Base-by-base conservation (phyloP, 805 yeast genomes). In the Starmerella gropengiesseri region DNA sequence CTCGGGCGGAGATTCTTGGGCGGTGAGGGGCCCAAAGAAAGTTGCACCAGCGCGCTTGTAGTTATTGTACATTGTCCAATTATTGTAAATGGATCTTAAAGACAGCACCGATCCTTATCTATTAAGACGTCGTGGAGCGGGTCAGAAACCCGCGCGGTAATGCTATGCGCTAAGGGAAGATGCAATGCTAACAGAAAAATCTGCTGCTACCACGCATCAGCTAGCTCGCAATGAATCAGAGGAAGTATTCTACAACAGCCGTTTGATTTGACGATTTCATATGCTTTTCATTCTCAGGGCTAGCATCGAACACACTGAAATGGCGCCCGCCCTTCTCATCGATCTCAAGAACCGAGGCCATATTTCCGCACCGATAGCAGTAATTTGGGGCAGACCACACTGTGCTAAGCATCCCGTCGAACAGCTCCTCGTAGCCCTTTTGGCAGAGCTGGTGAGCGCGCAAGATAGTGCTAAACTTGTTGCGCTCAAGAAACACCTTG, bases 301-400 rank as follows among this genome's bases (percentile, higher is more conserved):
- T 91, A 12, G 95, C 97, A 50, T 85, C 97, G 62, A 91, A 91
- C 2, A 93, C 94, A 57, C 91, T 91, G 63, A 89, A 91, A 54
- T 67, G 73, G 48, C 74, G 70, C 41, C 75, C 77, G 35, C 82
- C 79, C 20, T 77, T 75, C 38, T 73, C 75, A 52, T 72, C 74
- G 5, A 91, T 76, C 60, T 91, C 98, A 49, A 91, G 68, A n/a
- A 91, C 87, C n/a, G 95, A 82, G 4, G 98, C 98, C 58, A 85
- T 77, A 59, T 91, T 91, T 0, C 98, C 98, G 61, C 99, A 91
- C 48, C 98, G 62, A 56, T 91, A 91, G 59, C 98, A 91, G 59
- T 91, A 91, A 58, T 91, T 91, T 0, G 99, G 99, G 0, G 98
- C 98, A 1, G 91, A 79, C 99, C 99, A 91, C 7, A 91, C 97